These are phyloP conservation scores for Rubia balearica DNA, from an alignment of 305 asterid species.

Conservation along the genomic window DNA sequence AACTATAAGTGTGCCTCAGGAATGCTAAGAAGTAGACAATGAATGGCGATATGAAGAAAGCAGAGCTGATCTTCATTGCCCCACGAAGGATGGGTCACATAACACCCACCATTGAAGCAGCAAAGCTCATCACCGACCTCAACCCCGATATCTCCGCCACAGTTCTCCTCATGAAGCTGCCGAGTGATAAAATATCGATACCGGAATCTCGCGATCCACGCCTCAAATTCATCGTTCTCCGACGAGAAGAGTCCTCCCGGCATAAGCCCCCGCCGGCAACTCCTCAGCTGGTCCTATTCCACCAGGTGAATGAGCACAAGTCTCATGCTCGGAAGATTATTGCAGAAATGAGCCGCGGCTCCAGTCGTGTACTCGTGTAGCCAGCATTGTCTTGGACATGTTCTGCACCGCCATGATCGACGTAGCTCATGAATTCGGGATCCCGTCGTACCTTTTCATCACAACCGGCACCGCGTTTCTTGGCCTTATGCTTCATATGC, in stretches of 20 bases:
- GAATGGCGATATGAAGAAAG: neutral
- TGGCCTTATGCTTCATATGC: neutral
- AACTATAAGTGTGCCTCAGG: too few species aligned
- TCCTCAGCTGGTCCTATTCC: neutral
- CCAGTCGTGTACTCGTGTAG: neutral
- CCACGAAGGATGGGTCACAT: slow-evolving; percentile 4
- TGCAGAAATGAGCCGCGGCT: neutral
- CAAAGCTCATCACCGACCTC: neutral
- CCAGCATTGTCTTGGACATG: neutral
- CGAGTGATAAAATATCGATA: neutral
- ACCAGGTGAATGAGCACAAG: neutral
- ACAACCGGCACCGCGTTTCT: neutral
- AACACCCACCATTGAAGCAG: neutral
- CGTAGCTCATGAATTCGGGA: neutral
- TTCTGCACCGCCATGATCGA: neutral
- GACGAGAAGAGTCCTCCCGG: neutral
- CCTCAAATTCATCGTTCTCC: neutral
- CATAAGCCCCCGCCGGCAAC: neutral
- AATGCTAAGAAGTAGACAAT: too few species aligned
- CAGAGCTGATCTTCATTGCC: slow-evolving; percentile 7
- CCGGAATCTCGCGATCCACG: neutral
- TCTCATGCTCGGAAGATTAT: neutral
- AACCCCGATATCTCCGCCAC: neutral
- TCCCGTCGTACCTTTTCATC: neutral
- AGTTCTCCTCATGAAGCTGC: neutral